A percentile compares a stretch with the other conserved stretches of the same genome.
These are phyloP conservation scores for Ganoderma lucidum DNA, from an alignment of 1,284 basidiomycete species.

Conservation along the genomic window DNA sequence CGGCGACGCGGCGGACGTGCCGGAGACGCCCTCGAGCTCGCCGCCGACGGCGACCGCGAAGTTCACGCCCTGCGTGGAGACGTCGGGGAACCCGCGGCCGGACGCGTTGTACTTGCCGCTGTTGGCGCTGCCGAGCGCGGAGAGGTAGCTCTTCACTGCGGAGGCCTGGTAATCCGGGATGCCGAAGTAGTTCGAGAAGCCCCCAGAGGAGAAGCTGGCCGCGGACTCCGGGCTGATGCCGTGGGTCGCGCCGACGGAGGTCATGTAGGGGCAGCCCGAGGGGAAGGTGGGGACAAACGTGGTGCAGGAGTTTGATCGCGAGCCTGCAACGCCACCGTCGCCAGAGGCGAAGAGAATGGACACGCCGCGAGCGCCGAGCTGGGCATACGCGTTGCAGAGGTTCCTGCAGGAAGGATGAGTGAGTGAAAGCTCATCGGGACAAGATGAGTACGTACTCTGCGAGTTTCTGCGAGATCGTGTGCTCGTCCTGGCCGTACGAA, in stretches of 20 bases:
- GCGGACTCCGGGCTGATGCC: conserved; percentile 57
- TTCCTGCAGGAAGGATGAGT: conserved; percentile 25
- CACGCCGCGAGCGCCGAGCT: conserved; percentile 66
- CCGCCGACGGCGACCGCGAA: conserved; percentile 40
- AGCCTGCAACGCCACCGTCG: conserved; percentile 70
- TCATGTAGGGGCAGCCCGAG: conserved; percentile 65
- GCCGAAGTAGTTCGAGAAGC: conserved; percentile 57
- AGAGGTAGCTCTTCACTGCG: conserved; percentile 45
- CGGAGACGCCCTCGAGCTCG: conserved; percentile 53
- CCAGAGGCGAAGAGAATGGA: conserved; percentile 74
- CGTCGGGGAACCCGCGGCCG: conserved; percentile 45
- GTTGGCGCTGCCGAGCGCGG: conserved; percentile 40
- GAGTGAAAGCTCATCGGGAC: neutral
- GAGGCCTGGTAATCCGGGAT: conserved; percentile 50
- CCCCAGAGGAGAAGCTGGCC: conserved; percentile 52
- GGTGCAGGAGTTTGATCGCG: conserved; percentile 50
- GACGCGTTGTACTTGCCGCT: conserved; percentile 40
- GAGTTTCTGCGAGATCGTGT: conserved; percentile 46
- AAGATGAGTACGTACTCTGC: conserved; percentile 58
- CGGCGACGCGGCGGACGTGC: conserved; percentile 57
- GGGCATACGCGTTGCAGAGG: conserved; percentile 66
- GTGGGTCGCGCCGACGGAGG: conserved; percentile 66
- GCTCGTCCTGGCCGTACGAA: conserved; percentile 39
- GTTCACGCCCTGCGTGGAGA: conserved; percentile 41
- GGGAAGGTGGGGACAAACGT: conserved; percentile 78